Evolutionary conservation across 371 early-diverging fungal genomes (phyloP), one percentile per base, ranked within the genome.

Genomic region (Haplosporangium sp.): DNA sequence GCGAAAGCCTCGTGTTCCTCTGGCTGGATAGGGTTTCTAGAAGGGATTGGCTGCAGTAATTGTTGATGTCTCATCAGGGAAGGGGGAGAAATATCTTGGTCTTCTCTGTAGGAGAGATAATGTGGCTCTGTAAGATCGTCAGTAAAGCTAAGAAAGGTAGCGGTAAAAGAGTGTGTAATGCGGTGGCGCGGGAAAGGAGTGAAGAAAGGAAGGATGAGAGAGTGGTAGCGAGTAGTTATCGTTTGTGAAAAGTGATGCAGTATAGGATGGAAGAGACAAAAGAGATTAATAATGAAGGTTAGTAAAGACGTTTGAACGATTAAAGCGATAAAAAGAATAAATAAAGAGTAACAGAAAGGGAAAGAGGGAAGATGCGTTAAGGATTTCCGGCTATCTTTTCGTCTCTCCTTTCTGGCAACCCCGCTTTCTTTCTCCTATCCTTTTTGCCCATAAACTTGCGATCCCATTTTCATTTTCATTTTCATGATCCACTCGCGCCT

Each of bases 231-330:
- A 55, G 34, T 55, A 13, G 35, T 55, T 10, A 34, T 55, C 35
- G 34, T 20, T 52, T 52, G 52, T 52, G 7, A 35, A 50, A 50
- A 35, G 55, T 34, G 55, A 55, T 55, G 55, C 55, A 55, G 55
- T 55, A 55, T 55, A 34, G 35, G 20, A 55, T 55, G 55, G 55
- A 55, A 55, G 55, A 55, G 19, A 52, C 9, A 20, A 55, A 55
- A 34, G 34, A 27, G 53, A n/a, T 27, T 27, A 10, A 53, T 27
- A 20, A 53, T 13, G n/a, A 58, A 19, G n/a, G 40, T 39, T 39
- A 59, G 59, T 59, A 38, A 59, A 40, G 59, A 40, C 39, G 55
- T 55, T 55, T 55, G 55, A 11, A 34, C 4, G 50, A 50, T 8
- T 55, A 34, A 11, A 35, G 20, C 3, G 52, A 52, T 17, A 52